Percentiles rank a stretch among this genome's conserved stretches.
Evolutionary conservation across 257 asterid species (phyloP).

Genomic region (Ilex asprella): DNA sequence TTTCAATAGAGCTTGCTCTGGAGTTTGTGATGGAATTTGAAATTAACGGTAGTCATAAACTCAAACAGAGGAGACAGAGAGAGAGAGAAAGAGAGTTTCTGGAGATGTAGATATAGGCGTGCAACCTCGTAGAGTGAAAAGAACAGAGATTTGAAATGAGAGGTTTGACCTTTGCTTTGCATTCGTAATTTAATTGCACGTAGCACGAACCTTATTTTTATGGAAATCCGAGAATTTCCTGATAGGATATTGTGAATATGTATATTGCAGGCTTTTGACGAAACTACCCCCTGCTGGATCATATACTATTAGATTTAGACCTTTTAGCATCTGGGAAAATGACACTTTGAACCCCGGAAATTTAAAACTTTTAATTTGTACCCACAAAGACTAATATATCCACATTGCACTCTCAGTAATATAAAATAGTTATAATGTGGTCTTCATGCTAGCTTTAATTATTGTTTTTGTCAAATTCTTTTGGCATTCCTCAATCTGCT

Average conservation of each 20-base stretch:
- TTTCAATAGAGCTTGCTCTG: background rate
- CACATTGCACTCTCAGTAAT: too few species aligned
- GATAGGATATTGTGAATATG: slow-evolving; percentile 6
- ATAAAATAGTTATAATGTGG: too few species aligned
- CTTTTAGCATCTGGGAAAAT: too few species aligned
- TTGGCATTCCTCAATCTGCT: too few species aligned
- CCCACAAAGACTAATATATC: too few species aligned
- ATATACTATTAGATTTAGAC: too few species aligned
- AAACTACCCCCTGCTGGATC: too few species aligned
- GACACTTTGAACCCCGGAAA: too few species aligned
- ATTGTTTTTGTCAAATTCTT: too few species aligned
- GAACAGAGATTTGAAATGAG: slow-evolving; percentile 1
- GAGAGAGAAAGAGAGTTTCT: background rate
- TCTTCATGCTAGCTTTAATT: too few species aligned
- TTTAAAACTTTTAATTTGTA: too few species aligned
- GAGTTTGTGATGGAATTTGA: slow-evolving; percentile 20
- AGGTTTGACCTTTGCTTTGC: background rate
- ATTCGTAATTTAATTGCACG: slow-evolving; percentile 5
- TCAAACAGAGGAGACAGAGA: background rate
- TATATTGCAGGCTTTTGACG: too few species aligned
- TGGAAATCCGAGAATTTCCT: slow-evolving; percentile 13
- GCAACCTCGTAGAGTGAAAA: slow-evolving; percentile 12
- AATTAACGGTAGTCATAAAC: slow-evolving; percentile 24
- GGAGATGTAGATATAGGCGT: slow-evolving; percentile 7
- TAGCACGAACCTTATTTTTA: slow-evolving; percentile 5